phyloP scores from a whole-genome alignment of 495 filamentous ascomycete species.

The Penicillium bialowiezense region DNA sequence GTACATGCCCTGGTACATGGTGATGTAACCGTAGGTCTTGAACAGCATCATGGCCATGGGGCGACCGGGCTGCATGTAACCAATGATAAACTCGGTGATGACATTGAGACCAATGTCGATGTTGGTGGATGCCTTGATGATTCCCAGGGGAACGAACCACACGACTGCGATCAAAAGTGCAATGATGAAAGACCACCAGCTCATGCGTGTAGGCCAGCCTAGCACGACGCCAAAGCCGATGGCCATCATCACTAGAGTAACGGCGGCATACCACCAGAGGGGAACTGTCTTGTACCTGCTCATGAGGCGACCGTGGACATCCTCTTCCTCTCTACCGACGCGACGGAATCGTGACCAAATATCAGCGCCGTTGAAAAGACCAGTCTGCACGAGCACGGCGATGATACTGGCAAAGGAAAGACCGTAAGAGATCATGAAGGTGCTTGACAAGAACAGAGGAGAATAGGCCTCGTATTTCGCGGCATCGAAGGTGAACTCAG shows the following conservation, averaged over 20 bases:
- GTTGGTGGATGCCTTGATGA: constrained; percentile 54
- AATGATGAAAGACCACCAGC: constrained; percentile 54
- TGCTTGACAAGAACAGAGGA: constrained; percentile 59
- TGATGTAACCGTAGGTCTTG: constrained; percentile 60
- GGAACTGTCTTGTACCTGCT: constrained; percentile 55
- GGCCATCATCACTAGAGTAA: constrained; percentile 48
- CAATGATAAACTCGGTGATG: constrained; percentile 61
- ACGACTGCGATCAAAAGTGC: constrained; percentile 46
- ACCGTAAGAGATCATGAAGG: constrained; percentile 57
- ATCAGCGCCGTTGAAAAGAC: constrained; percentile 54
- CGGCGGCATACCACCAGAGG: constrained; percentile 59
- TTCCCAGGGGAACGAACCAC: constrained; percentile 53
- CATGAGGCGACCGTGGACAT: constrained; percentile 66
- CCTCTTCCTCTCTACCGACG: constrained; percentile 56
- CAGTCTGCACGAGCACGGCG: constrained; percentile 52
- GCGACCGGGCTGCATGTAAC: constrained; percentile 59
- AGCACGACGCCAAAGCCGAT: constrained; percentile 51
- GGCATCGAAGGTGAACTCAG: constrained; percentile 52
- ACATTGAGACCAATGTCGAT: constrained; percentile 56
- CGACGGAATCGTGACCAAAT: constrained; percentile 49
- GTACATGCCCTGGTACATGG: constrained; percentile 52
- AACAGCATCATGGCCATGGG: constrained; percentile 67
- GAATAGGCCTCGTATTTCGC: constrained; percentile 56
- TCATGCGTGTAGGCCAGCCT: constrained; percentile 50
- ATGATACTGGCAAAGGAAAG: constrained; percentile 59